Percentiles rank a stretch among this genome's conserved stretches.
Evolutionary conservation across 495 filamentous ascomycete genomes (phyloP).

Genomic region (Extremus antarcticus): DNA sequence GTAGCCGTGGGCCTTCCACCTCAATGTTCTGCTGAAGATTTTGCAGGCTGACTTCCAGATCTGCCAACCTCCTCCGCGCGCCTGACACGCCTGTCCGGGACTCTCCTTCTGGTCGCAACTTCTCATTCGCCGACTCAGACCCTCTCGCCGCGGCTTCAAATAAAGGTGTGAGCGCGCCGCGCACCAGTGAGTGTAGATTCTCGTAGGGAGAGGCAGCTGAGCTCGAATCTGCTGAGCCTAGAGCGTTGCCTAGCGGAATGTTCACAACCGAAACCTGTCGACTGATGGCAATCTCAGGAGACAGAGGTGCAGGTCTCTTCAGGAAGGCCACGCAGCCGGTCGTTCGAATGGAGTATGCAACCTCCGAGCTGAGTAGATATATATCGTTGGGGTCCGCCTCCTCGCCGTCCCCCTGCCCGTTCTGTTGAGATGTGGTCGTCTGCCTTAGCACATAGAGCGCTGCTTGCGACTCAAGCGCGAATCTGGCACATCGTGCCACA

Average conservation of each 20-base stretch:
- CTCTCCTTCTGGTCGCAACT: slow-evolving; percentile 62
- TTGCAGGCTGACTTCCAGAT: slow-evolving; percentile 76
- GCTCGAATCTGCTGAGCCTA: slow-evolving; percentile 55
- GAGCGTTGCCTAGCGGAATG: slow-evolving; percentile 63
- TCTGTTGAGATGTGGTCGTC: slow-evolving; percentile 42
- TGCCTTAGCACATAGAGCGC: slow-evolving; percentile 89
- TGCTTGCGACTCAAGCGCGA: slow-evolving; percentile 74
- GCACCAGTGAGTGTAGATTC: slow-evolving; percentile 75
- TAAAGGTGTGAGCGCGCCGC: slow-evolving; percentile 79
- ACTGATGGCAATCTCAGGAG: slow-evolving; percentile 63
- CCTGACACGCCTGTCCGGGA: slow-evolving; percentile 90
- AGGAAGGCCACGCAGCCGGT: slow-evolving; percentile 77
- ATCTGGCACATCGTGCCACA: slow-evolving; percentile 73
- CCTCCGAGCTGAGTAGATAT: slow-evolving; percentile 70
- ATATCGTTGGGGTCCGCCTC: slow-evolving; percentile 34
- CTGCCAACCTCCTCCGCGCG: slow-evolving; percentile 88
- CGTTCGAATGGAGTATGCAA: slow-evolving; percentile 66
- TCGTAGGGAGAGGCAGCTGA: slow-evolving; percentile 76
- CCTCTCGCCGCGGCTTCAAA: slow-evolving; percentile 89
- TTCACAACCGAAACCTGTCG: slow-evolving; percentile 87
- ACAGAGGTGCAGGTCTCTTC: slow-evolving; percentile 79
- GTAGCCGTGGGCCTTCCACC: slow-evolving; percentile 78
- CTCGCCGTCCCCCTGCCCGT: slow-evolving; percentile 27
- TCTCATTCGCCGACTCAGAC: slow-evolving; percentile 56
- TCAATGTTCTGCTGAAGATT: slow-evolving; percentile 96